Conservation (phyloP, 1,139 yeast species). For the Kluyveromyces sp. region DNA sequence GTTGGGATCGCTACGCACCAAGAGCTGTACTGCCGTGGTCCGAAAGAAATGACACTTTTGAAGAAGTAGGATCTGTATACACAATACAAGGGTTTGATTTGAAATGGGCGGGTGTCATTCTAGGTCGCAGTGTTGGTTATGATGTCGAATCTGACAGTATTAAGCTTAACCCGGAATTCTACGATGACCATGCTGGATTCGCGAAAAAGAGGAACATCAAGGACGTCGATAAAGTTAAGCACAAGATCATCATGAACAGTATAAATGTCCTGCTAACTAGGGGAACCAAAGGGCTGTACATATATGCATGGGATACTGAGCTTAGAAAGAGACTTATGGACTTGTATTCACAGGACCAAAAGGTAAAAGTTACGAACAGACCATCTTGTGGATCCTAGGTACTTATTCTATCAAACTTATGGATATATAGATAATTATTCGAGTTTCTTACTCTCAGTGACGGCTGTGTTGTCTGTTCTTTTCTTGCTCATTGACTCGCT, state of each 20-base stretch:
- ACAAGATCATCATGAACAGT: constrained; percentile 37
- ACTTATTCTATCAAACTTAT: background rate
- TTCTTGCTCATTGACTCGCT: constrained; percentile 54
- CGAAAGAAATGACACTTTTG: constrained; percentile 37
- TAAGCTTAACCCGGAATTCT: constrained; percentile 31
- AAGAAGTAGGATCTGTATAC: constrained; percentile 40
- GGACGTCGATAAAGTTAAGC: constrained; percentile 32
- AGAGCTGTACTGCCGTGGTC: constrained; percentile 37
- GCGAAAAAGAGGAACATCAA: constrained; percentile 35
- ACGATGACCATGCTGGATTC: constrained; percentile 40
- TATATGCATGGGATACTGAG: constrained; percentile 36
- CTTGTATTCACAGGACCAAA: too few species aligned
- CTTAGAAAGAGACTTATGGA: constrained; percentile 29
- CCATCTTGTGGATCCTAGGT: too few species aligned
- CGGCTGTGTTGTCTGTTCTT: constrained; percentile 13
- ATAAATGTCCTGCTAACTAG: constrained; percentile 37
- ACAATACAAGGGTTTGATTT: constrained; percentile 41
- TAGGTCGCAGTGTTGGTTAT: constrained; percentile 37
- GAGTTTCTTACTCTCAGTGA: background rate
- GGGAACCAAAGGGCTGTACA: constrained; percentile 37
- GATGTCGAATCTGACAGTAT: constrained; percentile 32
- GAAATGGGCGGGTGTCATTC: constrained; percentile 38
- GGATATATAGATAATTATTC: background rate
- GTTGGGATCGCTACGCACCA: constrained; percentile 36
- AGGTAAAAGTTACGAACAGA: too few species aligned